Percentiles rank a stretch among this genome's conserved stretches.
phyloP scores from a whole-genome alignment of 1,284 basidiomycete species.

The Phaffia rhodozyma region DNA sequence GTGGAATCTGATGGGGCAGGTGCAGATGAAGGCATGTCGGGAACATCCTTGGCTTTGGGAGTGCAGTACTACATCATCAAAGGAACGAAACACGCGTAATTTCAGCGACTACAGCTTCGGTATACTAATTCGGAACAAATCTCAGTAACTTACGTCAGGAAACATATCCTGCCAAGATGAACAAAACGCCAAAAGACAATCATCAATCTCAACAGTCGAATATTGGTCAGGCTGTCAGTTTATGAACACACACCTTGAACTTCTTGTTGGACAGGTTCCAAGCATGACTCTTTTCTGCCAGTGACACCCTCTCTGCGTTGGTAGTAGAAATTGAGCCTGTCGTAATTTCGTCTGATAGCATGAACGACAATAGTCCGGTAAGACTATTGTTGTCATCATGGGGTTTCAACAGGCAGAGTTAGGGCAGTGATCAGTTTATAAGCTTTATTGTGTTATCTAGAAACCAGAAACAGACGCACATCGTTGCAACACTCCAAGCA shows the following conservation, averaged over 20 bases:
- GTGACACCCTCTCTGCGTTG: slow-evolving; percentile 62
- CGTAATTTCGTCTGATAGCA: slow-evolving; percentile 93
- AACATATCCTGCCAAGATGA: no score
- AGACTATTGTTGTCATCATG: slow-evolving; percentile 43
- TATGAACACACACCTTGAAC: slow-evolving; percentile 44
- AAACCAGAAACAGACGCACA: slow-evolving; percentile 44
- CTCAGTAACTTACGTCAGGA: no score
- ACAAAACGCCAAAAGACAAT: no score
- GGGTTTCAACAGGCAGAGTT: background rate
- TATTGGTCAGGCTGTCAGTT: no score
- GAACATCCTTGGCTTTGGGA: no score
- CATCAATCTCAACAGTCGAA: no score
- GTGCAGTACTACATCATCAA: no score
- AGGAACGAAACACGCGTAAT: no score
- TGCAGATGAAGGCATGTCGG: no score
- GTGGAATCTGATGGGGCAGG: no score
- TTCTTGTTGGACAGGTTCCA: slow-evolving; percentile 71
- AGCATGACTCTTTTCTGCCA: slow-evolving; percentile 65
- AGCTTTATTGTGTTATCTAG: background rate
- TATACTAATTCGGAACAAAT: no score
- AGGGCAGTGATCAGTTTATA: slow-evolving; percentile 2
- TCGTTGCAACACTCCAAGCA: slow-evolving; percentile 83
- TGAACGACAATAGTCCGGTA: slow-evolving; percentile 88
- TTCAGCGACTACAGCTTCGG: no score
- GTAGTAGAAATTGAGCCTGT: slow-evolving; percentile 77